phyloP scores from a whole-genome alignment of 371 early-diverging fungal genomes.

The Encephalitozoon romaleae region DNA sequence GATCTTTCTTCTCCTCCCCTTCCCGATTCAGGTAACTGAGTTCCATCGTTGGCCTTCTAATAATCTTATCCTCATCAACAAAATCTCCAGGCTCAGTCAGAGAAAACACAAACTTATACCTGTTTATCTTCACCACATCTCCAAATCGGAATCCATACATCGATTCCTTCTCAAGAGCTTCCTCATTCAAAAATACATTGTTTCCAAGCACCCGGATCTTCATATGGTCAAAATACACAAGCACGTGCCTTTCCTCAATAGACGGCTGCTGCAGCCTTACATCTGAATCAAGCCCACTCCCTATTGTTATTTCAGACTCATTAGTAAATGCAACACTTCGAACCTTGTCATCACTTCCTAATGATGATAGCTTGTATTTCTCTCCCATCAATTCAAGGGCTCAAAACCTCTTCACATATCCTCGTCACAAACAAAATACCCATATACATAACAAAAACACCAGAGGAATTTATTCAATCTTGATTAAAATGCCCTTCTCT shows the following conservation, averaged over 20 bases:
- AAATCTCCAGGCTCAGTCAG: slow-evolving; percentile 1
- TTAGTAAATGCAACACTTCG: slow-evolving; percentile 1
- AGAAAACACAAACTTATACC: slow-evolving; percentile 6
- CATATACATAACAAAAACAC: neutral
- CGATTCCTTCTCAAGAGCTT: neutral
- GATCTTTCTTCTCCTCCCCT: neutral
- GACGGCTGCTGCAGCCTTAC: neutral
- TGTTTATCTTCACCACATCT: neutral
- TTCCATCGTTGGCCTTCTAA: neutral
- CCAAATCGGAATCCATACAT: neutral
- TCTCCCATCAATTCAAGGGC: slow-evolving; percentile 4
- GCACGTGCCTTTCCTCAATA: neutral
- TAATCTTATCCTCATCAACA: neutral
- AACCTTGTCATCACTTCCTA: neutral
- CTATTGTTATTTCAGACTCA: neutral
- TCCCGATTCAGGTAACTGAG: neutral
- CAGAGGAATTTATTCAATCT: slow-evolving; percentile 9
- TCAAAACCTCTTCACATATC: neutral
- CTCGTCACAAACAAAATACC: neutral
- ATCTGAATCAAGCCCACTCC: neutral
- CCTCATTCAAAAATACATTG: slow-evolving; percentile 5
- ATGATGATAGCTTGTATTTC: neutral
- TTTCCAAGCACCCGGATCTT: slow-evolving; percentile 1
- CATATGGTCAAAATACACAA: slow-evolving; percentile 9
- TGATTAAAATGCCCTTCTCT: slow-evolving; percentile 28